These are phyloP conservation scores for Cicer judaicum DNA, from an alignment of 306 rosid species.

Conservation along the genomic window DNA sequence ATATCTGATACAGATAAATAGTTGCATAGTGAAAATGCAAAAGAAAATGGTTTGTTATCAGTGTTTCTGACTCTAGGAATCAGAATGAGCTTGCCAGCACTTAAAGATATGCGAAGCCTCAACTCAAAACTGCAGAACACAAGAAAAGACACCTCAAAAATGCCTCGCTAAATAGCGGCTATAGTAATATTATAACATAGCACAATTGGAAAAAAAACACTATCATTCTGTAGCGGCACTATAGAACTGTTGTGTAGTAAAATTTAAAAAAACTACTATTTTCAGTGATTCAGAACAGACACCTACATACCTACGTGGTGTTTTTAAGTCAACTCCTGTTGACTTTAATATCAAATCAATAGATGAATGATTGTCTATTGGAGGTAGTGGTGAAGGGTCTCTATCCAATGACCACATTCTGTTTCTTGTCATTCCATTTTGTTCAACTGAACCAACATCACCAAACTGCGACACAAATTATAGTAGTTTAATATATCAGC, in stretches of 20 bases:
- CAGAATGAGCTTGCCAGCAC: conserved; percentile 68
- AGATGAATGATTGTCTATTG: conserved; percentile 63
- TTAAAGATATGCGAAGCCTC: conserved; percentile 64
- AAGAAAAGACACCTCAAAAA: neutral
- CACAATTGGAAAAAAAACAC: too few relatives aligned
- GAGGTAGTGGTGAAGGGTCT: conserved; percentile 70
- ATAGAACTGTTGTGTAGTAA: too few relatives aligned
- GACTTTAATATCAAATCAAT: conserved; percentile 76
- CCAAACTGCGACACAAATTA: conserved; percentile 63
- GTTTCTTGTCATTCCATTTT: conserved; percentile 66
- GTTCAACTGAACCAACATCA: conserved; percentile 63
- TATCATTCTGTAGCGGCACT: too few relatives aligned
- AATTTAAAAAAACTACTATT: too few relatives aligned
- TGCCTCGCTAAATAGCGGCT: too few relatives aligned
- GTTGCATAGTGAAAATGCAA: conserved; percentile 67
- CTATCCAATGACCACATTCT: conserved; percentile 72
- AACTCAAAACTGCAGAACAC: conserved; percentile 66
- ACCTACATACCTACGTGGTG: conserved; percentile 60
- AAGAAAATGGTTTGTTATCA: conserved; percentile 64
- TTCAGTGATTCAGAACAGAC: neutral
- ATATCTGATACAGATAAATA: conserved; percentile 74
- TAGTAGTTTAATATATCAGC: neutral
- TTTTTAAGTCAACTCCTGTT: conserved; percentile 62
- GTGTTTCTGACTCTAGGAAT: conserved; percentile 70
- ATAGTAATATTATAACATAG: too few relatives aligned